Evolutionary conservation across 257 asterid genomes (phyloP), one percentile per base, ranked within the genome.

Genomic region (Verbena officinalis): DNA sequence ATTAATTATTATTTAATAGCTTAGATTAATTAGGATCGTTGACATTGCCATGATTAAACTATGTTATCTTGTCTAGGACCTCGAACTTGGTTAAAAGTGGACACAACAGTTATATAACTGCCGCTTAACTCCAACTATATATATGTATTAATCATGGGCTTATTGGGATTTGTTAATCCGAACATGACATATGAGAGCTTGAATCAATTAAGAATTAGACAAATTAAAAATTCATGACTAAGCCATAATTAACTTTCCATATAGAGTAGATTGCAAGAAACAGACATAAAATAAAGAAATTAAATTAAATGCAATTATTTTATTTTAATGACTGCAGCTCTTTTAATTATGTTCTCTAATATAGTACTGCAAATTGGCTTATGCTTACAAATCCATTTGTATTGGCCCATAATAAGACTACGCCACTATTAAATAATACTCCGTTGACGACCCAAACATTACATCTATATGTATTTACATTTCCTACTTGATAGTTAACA

Each of bases 91-190:
- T 13, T 36, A 52, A 22, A 53, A 14, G 21, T 53, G 11, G 40
- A 30, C 14, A 12, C 19, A 53, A 27, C 59, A 24, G 59, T 53
- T 53, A 53, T 53, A 53, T 53, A 53, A 53, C 59, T 53, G 14
- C 40, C 59, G n/a, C n/a, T n/a, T n/a, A n/a, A n/a, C n/a, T n/a
- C n/a, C n/a, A n/a, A n/a, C n/a, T n/a, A n/a, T n/a, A n/a, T n/a
- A n/a, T n/a, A n/a, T n/a, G n/a, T 39, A 8, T 24, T 23, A 52
- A 52, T 11, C 7, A 6, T 15, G 33, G n/a, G 33, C 5, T 27
- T 27, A 27, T 27, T 27, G 33, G 5, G 33, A 27, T 27, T 27
- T 27, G 33, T 23, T 1, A 1, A 17, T 15, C 15, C 15, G 9
- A 30, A 30, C 36, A 30, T 30, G 36, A 30, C 7, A 30, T 30